Evolutionary conservation across 257 asterid species (phyloP).

Genomic region (Thymus mandschuricus): DNA sequence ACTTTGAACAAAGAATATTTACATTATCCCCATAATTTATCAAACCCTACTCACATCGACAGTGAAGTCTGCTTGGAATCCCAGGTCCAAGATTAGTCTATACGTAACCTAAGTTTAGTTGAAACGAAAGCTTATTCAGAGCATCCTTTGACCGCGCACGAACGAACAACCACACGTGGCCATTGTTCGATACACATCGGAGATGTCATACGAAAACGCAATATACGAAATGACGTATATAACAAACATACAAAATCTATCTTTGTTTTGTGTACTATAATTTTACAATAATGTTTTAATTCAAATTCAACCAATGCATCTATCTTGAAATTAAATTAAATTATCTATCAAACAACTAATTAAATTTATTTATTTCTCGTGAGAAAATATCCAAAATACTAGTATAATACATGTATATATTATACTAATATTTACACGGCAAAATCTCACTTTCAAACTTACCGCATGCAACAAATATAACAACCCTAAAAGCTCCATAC

Average conservation of each 20-base stretch:
- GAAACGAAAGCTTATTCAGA: not conserved
- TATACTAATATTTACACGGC: too few species aligned
- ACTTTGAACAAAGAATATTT: conserved; percentile 14
- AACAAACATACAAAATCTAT: too few species aligned
- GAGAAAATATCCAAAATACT: not conserved
- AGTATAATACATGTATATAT: not conserved
- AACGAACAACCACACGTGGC: too few species aligned
- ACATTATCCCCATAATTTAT: not conserved
- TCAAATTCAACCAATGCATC: too few species aligned
- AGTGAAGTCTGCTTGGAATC: conserved; percentile 26
- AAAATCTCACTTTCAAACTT: not conserved
- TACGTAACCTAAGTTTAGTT: not conserved
- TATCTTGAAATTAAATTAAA: not conserved
- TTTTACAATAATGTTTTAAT: too few species aligned
- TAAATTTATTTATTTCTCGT: not conserved
- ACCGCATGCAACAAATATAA: not conserved
- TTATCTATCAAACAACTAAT: not conserved
- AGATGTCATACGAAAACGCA: too few species aligned
- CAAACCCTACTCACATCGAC: not conserved
- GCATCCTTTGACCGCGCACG: not conserved
- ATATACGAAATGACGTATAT: too few species aligned
- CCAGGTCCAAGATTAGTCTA: conserved; percentile 12
- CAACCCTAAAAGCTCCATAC: not conserved
- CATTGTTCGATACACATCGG: too few species aligned
- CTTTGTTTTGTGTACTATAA: too few species aligned